Base-by-base conservation (phyloP, 1,284 basidiomycete genomes). In the Rhodotorula sp. region DNA sequence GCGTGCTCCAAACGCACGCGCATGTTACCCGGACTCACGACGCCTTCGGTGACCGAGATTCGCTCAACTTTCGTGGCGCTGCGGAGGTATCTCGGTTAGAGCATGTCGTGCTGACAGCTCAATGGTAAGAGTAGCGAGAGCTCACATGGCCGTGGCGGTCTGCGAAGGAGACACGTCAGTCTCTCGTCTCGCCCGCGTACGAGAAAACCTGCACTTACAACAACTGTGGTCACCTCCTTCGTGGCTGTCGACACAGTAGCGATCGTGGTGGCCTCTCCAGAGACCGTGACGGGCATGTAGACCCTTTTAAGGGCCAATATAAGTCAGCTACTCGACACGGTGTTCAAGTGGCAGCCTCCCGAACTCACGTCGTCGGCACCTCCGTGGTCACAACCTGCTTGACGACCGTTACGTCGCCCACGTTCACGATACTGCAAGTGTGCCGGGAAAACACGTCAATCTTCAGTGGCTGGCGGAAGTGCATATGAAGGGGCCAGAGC, bases 81-180 rank as follows among this genome's bases (percentile, higher is more conserved):
- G 54, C 16, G 54, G 23, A 23, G 20, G 21, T n/a, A 3, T 6
- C 1, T 52, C 21, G 51, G 51, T 52, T 23, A 52, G 51, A n/a
- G 51, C 23, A 14, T 12, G 5, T 5, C n/a, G 26, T 8, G 51
- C 51, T 23, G 18, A 5, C 51, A 34, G 20, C 21, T n/a, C 21
- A 21, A 14, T 26, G 51, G 39, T 39, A 10, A 43, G 39, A 10
- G 8, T 43, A 8, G 5, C 51, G 23, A 6, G 5, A 39, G 3
- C 68, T 31, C 0, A 70, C 62, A 71, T 52, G 5, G 70, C 70
- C 5, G 70, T 71, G 18, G 67, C 65, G 0, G 70, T 71, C 69
- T 71, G 47, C 16, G 51, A 21, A 10, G 4, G 3, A 31, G 46
- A 21, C 4, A 5, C 23, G 58, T 63, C 18, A 43, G 31, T 7